Evolutionary conservation across 2,329 filamentous ascomycete genomes (phyloP).

Genomic region (Trichothecium sympodiale): DNA sequence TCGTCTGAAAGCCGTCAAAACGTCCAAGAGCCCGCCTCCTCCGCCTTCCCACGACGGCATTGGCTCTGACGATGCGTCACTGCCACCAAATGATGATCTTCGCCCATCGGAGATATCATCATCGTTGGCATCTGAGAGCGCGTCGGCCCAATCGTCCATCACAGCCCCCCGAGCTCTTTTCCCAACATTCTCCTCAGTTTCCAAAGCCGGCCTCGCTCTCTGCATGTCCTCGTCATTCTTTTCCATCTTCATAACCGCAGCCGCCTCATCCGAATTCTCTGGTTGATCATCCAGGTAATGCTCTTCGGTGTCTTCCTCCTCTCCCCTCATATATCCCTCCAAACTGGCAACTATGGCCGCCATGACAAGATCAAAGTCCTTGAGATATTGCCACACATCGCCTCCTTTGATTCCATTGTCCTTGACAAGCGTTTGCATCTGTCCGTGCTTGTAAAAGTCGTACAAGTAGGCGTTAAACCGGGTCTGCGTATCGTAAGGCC

Average conservation of each 20-base stretch:
- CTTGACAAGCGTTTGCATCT: constrained; percentile 43
- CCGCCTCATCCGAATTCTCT: too few species aligned
- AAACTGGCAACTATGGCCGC: constrained; percentile 62
- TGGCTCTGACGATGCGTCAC: background rate
- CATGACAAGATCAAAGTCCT: constrained; percentile 45
- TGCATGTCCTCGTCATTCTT: too few species aligned
- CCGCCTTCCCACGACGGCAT: constrained; percentile 7
- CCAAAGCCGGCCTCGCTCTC: too few species aligned
- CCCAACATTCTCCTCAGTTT: too few species aligned
- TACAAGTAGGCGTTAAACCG: constrained; percentile 57
- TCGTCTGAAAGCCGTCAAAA: constrained; percentile 46
- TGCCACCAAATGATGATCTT: constrained; percentile 15
- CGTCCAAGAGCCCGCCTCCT: constrained; percentile 39
- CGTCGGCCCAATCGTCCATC: constrained; percentile 7
- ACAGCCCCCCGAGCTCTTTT: too few species aligned
- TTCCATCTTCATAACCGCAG: too few species aligned
- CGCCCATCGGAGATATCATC: constrained; percentile 29
- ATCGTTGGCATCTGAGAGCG: constrained; percentile 16
- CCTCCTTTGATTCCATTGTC: constrained; percentile 56
- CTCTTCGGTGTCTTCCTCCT: constrained; percentile 10
- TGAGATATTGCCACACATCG: constrained; percentile 64
- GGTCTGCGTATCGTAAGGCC: constrained; percentile 40
- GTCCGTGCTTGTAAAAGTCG: constrained; percentile 69
- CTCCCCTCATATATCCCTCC: constrained; percentile 38
- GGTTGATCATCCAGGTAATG: too few species aligned